Conservation (phyloP, 768 basidiomycete genomes). For the Lactarius sp. region DNA sequence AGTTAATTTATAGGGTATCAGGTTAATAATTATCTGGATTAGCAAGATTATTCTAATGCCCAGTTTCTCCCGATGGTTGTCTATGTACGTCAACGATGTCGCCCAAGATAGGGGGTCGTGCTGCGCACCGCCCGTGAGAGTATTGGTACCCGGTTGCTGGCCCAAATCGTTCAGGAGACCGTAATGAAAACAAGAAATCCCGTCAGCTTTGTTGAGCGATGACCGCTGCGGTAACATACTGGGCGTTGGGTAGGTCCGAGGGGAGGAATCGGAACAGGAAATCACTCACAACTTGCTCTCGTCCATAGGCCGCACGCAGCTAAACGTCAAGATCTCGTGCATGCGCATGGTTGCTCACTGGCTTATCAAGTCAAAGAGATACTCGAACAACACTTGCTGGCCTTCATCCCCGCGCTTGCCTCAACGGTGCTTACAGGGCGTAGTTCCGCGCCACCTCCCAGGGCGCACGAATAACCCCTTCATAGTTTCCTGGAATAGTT, state of each 20-base stretch:
- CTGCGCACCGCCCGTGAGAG: conserved; percentile 44
- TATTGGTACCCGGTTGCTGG: conserved; percentile 43
- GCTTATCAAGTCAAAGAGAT: conserved; percentile 40
- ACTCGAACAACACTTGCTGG: conserved; percentile 39
- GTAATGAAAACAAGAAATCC: background rate
- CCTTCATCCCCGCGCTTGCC: conserved; percentile 39
- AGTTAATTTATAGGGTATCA: no score
- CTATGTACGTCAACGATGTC: conserved; percentile 36
- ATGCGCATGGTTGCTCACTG: conserved; percentile 45
- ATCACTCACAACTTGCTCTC: conserved; percentile 53
- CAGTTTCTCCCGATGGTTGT: no score
- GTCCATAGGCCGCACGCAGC: conserved; percentile 48
- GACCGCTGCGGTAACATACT: conserved; percentile 27
- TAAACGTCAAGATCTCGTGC: conserved; percentile 38
- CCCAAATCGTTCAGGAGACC: conserved; percentile 55
- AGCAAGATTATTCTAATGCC: no score
- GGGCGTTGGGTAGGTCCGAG: conserved; percentile 6
- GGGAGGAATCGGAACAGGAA: background rate
- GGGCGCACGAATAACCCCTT: conserved; percentile 53
- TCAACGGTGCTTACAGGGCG: conserved; percentile 44
- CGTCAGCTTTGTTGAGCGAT: conserved; percentile 2
- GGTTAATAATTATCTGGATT: no score
- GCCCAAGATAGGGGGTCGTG: background rate
- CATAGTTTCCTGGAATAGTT: conserved; percentile 12
- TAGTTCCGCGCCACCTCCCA: conserved; percentile 55